Evolutionary conservation across 768 basidiomycete species (phyloP), one percentile per base, ranked within the genome.

Genomic region (Serendipita indica): DNA sequence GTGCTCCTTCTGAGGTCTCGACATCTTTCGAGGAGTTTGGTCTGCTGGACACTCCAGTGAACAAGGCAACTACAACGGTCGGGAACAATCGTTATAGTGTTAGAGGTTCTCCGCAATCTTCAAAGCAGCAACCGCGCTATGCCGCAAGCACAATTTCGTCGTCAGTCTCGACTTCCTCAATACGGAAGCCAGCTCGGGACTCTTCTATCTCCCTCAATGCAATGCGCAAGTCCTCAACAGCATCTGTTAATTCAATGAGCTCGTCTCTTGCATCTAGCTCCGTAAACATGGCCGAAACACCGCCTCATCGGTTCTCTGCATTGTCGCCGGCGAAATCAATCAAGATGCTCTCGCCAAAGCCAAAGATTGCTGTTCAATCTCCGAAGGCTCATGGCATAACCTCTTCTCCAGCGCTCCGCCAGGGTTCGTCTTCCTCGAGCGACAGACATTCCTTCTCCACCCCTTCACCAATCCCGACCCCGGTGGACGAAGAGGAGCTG

Each of bases 251-350:
- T 27, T 86, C 86, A 5, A 70, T 81, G 33, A 73, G 78, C 10
- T 81, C 82, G 1, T 74, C 76, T 10, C 74, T 77, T 14, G 73
- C 61, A 30, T 69, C 63, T 13, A 35, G 58, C 27, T 39, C 61
- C 4, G 57, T 60, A 18, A 34, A 57, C 18, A 54, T 25, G 22
- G 43, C 59, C 20, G 33, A 39, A 2, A 61, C 61, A 5, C 39
- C 35, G 20, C 59, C 62, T 6, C 34, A 46, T n/a, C 79, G 87
- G 32, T 86, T 89, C 72, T 86, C 86, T 33, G 85, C 84, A 3
- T 75, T 90, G 39, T 90, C 89, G 3, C 89, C 89, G 1, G 90
- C 89, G 2, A 89, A 84, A 69, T 78, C 86, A 30, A 72, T 91
- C 58, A 90, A 90, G 69, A 73, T 90, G 35, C 73, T 91, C 56